Conservation (phyloP, 345 rosid species). For the Zanthoxylum bungeanum region DNA sequence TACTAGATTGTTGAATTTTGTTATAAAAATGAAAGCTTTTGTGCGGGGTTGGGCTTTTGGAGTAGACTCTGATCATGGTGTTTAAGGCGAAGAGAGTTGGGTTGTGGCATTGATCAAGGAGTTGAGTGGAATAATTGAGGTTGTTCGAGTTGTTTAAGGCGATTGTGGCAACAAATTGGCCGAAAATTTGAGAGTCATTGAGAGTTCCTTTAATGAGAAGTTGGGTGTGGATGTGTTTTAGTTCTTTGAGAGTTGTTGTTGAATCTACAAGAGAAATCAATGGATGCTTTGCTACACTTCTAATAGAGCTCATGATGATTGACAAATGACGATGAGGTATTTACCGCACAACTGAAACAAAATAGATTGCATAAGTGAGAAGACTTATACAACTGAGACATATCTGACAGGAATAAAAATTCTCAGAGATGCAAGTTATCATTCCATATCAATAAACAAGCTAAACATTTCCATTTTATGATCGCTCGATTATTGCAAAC, state of each 20-base stretch:
- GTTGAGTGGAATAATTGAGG: constrained; percentile 37
- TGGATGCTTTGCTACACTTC: constrained; percentile 27
- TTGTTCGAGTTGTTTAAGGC: constrained; percentile 44
- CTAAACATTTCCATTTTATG: no score
- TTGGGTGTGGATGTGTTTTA: constrained; percentile 55
- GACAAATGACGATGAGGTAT: no score
- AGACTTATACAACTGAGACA: no score
- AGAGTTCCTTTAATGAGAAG: constrained; percentile 43
- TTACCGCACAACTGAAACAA: no score
- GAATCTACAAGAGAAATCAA: constrained; percentile 21
- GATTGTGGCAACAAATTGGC: constrained; percentile 51
- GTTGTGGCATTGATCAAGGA: constrained; percentile 40
- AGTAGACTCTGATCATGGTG: constrained; percentile 61
- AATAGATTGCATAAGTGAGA: no score
- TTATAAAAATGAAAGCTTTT: constrained; percentile 40
- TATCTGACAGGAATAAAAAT: no score
- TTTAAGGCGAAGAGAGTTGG: constrained; percentile 56
- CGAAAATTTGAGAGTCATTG: constrained; percentile 36
- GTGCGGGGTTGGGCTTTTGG: constrained; percentile 39
- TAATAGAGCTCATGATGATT: constrained; percentile 4
- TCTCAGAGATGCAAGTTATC: no score
- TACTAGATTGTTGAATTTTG: constrained; percentile 27
- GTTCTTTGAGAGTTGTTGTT: constrained; percentile 27
- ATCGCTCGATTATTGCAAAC: no score
- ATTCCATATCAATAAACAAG: no score